Base-by-base conservation (phyloP, 1,284 basidiomycete species). In the Melampsora americana region DNA sequence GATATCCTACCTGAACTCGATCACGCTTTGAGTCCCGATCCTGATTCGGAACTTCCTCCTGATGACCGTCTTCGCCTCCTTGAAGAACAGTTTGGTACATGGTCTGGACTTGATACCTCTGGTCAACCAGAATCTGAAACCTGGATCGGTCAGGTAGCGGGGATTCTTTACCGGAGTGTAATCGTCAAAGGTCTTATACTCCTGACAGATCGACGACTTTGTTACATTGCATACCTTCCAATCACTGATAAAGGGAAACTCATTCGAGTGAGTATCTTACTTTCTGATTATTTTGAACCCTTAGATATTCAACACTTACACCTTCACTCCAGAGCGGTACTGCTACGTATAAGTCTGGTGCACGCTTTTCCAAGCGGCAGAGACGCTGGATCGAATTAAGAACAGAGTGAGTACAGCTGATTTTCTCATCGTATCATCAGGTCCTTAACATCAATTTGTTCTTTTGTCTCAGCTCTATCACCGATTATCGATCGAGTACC, bases 191-290 rank as follows among this genome's bases (percentile, higher is more conserved):
- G 81, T n/a, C 77, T 67, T 44, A 73, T 80, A 23, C 71, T 79
- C 59, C 77, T 82, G 46, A 81, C 81, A 48, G 78, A 69, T 48
- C 80, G 79, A 60, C 78, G 80, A 18, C 44, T 82, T 56, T 79
- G 79, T 77, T 82, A 81, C 67, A 66, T 82, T 28, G 81, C 81
- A 16, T 78, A 78, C 61, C 75, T 82, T 6, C 79, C 79, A 28
- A 39, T 50, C 12, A 42, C 66, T 26, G 72, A 75, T 66, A 53
- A 42, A n/a, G 64, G 77, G 28, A 26, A 74, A 61, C 46, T 53
- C 32, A 69, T 71, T 56, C 66, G 66, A 20, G 73, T 76, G 48
- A 60, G 65, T 75, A n/a, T 59, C 18, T 20, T 39, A 46, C 28
- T 44, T 44, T 42, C 30, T 20, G 50, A 18, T 53, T 23, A 53